Evolutionary conservation across 2,329 filamentous ascomycete species (phyloP), one percentile per base, ranked within the genome.

Genomic region (Pseudogymnoascus sp.): DNA sequence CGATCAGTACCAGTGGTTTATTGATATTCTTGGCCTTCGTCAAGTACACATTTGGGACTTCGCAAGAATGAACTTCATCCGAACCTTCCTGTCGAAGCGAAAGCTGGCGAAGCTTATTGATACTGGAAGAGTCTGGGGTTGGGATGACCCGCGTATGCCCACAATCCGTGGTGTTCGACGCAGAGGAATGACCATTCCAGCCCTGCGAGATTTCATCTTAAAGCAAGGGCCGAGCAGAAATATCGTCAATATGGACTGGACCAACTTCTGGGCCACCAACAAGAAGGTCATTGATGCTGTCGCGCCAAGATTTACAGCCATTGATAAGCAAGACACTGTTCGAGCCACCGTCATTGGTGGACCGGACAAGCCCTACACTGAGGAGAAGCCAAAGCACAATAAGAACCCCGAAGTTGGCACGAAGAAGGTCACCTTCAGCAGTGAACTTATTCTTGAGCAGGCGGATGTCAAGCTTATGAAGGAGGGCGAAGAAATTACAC

Each of bases 111-210:
- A 90, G 77, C 81, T 94, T 23, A 89, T 94, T 57, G 87, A 91
- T 57, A 78, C 82, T 26, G 87, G 86, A 61, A 81, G 82, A 61
- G 89, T 94, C 48, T 87, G 83, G 80, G 89, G 89, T 64, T 94
- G 89, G 89, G 89, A 94, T 66, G 89, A 92, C 71, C 89, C 89
- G 19, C 85, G 89, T 57, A 90, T 94, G 88, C 89, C 89, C 7
- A 92, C 89, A 8, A 85, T 92, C 60, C 84, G 89, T 19, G 89
- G 89, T 71, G 86, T 94, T 56, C 81, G 86, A 62, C 81, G 89
- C 62, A 84, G 89, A 37, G 89, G 89, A 61, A 86, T 92, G 81
- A 90, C 88, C 10, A 84, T 92, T 56, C 79, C 86, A 21, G 89
- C 89, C 13, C 81, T 94, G 33, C 84, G 88, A 57, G 88, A 92